Evolutionary conservation across 2,329 filamentous ascomycete genomes (phyloP).

Genomic region (Cladosporium sp.): DNA sequence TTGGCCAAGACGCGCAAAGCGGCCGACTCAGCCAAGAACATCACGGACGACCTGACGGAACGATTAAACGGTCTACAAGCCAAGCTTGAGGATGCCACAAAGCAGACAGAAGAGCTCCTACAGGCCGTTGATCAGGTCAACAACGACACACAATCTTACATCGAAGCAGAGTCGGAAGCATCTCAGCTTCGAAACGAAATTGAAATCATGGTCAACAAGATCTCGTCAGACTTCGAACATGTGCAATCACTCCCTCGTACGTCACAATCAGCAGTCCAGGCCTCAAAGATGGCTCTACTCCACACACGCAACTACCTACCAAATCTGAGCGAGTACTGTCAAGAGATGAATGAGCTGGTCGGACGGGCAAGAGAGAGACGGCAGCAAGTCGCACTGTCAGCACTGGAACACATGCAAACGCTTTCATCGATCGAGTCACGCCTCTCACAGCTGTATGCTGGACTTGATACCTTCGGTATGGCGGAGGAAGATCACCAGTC

Average conservation of each 20-base stretch:
- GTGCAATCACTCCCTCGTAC: constrained; percentile 65
- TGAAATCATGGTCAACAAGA: constrained; percentile 78
- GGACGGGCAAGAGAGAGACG: constrained; percentile 56
- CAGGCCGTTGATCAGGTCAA: constrained; percentile 42
- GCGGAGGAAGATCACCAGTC: constrained; percentile 72
- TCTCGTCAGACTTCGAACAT: constrained; percentile 79
- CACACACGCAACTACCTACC: constrained; percentile 63
- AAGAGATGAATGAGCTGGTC: constrained; percentile 53
- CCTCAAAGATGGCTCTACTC: constrained; percentile 60
- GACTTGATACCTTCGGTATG: constrained; percentile 67
- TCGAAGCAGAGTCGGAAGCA: constrained; percentile 50
- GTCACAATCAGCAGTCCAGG: constrained; percentile 58
- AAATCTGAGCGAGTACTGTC: constrained; percentile 53
- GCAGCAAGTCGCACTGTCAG: constrained; percentile 62
- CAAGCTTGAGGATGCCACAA: constrained; percentile 38
- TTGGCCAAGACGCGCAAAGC: constrained; percentile 68
- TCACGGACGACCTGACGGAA: constrained; percentile 62
- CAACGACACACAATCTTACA: constrained; percentile 16
- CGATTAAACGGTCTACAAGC: constrained; percentile 40
- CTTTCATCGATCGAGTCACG: constrained; percentile 76
- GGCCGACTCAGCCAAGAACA: constrained; percentile 60
- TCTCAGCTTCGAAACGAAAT: constrained; percentile 75
- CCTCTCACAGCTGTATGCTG: constrained; percentile 66
- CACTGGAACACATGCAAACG: constrained; percentile 71
- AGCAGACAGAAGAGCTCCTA: constrained; percentile 42